Conservation (phyloP, 805 yeast species). For the Komagataella kurtzmanii region DNA sequence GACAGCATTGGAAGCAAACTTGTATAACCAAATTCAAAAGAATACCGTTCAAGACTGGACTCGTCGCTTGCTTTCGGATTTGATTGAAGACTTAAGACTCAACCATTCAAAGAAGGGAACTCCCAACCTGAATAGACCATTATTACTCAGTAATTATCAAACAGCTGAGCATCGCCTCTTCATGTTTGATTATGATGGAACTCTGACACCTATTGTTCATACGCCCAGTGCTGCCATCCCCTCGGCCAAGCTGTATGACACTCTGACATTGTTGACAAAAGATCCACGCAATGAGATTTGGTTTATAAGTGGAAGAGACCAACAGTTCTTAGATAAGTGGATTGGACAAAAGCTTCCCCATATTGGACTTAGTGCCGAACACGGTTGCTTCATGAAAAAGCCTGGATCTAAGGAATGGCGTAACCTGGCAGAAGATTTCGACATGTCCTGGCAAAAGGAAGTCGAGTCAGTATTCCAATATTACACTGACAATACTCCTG, state of each 20-base stretch:
- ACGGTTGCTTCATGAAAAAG: conserved; percentile 87
- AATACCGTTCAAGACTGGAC: conserved; percentile 81
- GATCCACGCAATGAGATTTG: conserved; percentile 84
- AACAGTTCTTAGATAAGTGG: conserved; percentile 78
- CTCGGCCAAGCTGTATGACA: conserved; percentile 49
- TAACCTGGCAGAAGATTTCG: conserved; percentile 67
- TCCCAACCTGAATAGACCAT: conserved; percentile 71
- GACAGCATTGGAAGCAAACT: conserved; percentile 29
- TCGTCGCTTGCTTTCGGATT: conserved; percentile 37
- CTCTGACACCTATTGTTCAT: conserved; percentile 87
- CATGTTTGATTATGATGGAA: conserved; percentile 94
- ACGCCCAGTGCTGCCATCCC: conserved; percentile 99
- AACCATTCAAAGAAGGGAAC: conserved; percentile 36
- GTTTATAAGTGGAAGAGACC: conserved; percentile 95
- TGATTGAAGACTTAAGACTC: conserved; percentile 23
- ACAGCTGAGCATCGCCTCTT: conserved; percentile 59
- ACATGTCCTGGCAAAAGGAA: conserved; percentile 90
- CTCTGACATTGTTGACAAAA: conserved; percentile 43
- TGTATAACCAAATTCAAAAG: conserved; percentile 50
- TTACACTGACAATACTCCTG: conserved; percentile 84
- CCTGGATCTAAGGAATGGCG: conserved; percentile 61
- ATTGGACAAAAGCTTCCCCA: conserved; percentile 49
- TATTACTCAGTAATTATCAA: conserved; percentile 44
- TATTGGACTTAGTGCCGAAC: conserved; percentile 89
- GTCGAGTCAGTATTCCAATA: conserved; percentile 62